Evolutionary conservation across 2,329 filamentous ascomycete genomes (phyloP).

Genomic region (Ceratocystis variospora): DNA sequence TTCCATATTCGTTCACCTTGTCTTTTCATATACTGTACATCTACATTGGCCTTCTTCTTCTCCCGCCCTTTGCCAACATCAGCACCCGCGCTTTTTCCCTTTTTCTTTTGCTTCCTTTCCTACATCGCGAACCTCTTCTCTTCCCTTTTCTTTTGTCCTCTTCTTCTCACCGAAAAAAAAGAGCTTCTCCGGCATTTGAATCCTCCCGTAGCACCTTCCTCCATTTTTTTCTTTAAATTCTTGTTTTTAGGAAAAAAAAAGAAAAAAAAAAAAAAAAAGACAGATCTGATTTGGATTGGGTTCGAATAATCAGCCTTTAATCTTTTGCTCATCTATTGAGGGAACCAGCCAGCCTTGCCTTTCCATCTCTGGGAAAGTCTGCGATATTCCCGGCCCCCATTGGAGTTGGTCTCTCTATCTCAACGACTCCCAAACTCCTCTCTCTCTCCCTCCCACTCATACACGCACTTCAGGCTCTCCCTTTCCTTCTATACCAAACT

Average conservation of each 20-base stretch:
- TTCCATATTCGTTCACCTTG: not conserved
- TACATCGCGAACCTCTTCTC: not conserved
- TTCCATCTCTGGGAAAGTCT: not conserved
- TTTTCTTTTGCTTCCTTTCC: slow-evolving; percentile 4
- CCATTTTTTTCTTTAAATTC: slow-evolving; percentile 16
- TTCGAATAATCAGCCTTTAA: not conserved
- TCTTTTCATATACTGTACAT: not conserved
- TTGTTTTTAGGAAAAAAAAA: slow-evolving; percentile 9
- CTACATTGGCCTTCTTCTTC: not conserved
- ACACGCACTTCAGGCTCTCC: too few species aligned
- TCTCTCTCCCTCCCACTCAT: too few species aligned
- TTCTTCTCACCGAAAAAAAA: not conserved
- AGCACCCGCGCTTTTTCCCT: not conserved
- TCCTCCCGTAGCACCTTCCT: slow-evolving; percentile 4
- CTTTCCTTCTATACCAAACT: not conserved
- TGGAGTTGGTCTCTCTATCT: not conserved
- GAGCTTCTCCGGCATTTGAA: not conserved
- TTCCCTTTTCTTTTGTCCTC: not conserved
- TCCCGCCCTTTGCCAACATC: not conserved
- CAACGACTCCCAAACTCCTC: not conserved
- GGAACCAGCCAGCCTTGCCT: slow-evolving; percentile 4
- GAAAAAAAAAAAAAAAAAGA: not conserved
- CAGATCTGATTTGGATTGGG: not conserved
- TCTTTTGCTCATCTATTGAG: not conserved
- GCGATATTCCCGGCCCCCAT: not conserved